Conservation (phyloP, 192 early-diverging fungal species). For the Piromyces sp. region DNA sequence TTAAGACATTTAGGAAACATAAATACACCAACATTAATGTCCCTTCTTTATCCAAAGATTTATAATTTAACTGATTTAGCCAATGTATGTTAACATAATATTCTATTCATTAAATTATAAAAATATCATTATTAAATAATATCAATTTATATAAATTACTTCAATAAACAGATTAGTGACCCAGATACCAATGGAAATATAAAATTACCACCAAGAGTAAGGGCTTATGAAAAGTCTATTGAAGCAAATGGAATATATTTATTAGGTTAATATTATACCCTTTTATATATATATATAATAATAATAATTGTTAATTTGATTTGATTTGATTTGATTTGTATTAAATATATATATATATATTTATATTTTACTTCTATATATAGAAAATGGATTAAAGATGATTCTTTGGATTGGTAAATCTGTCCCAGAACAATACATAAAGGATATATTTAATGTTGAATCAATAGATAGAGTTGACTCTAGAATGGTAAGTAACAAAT, state of each 20-base stretch:
- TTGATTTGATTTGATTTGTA: too few species aligned
- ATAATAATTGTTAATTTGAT: too few species aligned
- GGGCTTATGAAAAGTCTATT: constrained; percentile 61
- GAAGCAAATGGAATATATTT: constrained; percentile 63
- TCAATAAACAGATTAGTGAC: constrained; percentile 17
- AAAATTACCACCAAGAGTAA: constrained; percentile 40
- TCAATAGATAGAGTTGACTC: constrained; percentile 54
- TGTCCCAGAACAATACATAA: constrained; percentile 36
- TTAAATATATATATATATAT: too few species aligned
- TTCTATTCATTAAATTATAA: too few species aligned
- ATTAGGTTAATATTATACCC: constrained; percentile 24
- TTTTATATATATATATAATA: too few species aligned
- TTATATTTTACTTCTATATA: too few species aligned
- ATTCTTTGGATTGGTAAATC: constrained; percentile 79
- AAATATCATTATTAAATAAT: too few species aligned
- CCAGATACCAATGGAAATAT: constrained; percentile 33
- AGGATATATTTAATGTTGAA: constrained; percentile 62
- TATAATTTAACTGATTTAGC: not conserved
- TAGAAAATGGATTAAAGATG: constrained; percentile 62
- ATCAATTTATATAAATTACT: too few species aligned
- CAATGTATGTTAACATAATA: too few species aligned
- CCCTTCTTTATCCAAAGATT: not conserved
- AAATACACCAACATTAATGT: not conserved
- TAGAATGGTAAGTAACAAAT: constrained; percentile 40
- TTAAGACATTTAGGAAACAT: not conserved